phyloP scores from a whole-genome alignment of 2,329 filamentous ascomycete species.

The Graphilbum fragrans region DNA sequence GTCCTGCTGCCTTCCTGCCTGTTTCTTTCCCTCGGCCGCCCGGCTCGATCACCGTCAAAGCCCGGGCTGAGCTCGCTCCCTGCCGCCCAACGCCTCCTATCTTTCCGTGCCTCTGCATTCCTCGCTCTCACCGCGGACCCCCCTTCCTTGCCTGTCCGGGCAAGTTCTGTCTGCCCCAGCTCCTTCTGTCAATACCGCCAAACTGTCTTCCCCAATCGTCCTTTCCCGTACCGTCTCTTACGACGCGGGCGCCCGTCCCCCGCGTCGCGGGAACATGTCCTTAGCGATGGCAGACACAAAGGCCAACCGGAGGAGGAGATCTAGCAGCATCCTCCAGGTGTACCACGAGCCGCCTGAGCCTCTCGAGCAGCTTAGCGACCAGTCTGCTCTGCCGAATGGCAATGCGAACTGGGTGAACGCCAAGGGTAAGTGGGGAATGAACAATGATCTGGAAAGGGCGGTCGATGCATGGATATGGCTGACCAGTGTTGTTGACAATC shows the following conservation, averaged over 20 bases:
- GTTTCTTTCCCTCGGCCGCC: too few relatives aligned
- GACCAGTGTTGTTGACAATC: background rate
- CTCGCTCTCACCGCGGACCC: too few relatives aligned
- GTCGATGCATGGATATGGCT: background rate
- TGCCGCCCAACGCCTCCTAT: too few relatives aligned
- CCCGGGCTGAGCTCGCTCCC: too few relatives aligned
- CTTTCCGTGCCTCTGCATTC: too few relatives aligned
- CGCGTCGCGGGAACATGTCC: conserved; percentile 42
- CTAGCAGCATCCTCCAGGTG: conserved; percentile 83
- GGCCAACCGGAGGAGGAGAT: conserved; percentile 73
- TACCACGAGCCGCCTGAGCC: conserved; percentile 96
- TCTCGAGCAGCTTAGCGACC: conserved; percentile 93
- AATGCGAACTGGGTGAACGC: conserved; percentile 99
- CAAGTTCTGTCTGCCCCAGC: background rate
- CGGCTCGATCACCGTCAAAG: too few relatives aligned
- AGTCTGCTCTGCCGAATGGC: conserved; percentile 84
- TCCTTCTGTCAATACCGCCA: conserved; percentile 50
- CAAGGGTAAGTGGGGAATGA: conserved; percentile 94
- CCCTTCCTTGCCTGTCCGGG: background rate
- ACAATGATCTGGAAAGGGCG: too few relatives aligned
- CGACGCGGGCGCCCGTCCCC: conserved; percentile 65
- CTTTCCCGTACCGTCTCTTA: conserved; percentile 85
- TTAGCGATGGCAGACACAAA: conserved; percentile 49
- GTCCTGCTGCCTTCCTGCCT: too few relatives aligned
- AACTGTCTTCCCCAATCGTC: conserved; percentile 84